phyloP scores from a whole-genome alignment of 2,329 filamentous ascomycete genomes.

The Karstenula rhodostoma region DNA sequence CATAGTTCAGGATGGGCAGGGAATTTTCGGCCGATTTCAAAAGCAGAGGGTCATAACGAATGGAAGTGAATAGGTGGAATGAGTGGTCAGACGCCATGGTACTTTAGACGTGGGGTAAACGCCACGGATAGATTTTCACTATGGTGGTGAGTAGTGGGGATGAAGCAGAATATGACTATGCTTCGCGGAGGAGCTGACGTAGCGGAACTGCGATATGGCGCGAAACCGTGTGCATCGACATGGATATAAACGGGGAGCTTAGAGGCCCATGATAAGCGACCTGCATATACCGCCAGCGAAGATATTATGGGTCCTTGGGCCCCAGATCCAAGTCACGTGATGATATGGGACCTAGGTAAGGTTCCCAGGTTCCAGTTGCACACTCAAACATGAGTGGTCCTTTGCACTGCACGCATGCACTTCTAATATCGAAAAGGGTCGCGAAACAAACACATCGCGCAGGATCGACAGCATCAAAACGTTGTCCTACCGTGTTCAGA shows the following conservation, averaged over 20 bases:
- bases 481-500: background rate
- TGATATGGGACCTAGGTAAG: background rate
- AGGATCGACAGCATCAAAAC: background rate
- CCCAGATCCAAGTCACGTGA: background rate
- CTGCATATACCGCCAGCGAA: too few relatives aligned
- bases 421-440: background rate
- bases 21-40: conserved; percentile 50
- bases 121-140: too few relatives aligned
- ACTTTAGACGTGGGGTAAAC: background rate
- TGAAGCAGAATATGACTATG: background rate
- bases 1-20: conserved; percentile 59
- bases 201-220: background rate
- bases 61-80: conserved; percentile 51
- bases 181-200: conserved; percentile 14
- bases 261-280: background rate
- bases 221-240: too few relatives aligned
- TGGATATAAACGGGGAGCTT: background rate
- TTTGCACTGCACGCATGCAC: background rate
- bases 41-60: conserved; percentile 51
- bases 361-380: background rate
- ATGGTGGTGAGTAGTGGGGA: background rate
- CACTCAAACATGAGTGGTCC: background rate
- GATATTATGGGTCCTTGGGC: background rate
- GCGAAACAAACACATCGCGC: background rate
- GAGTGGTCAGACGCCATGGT: conserved; percentile 32